Conservation (phyloP, 2,329 filamentous ascomycete species). For the Rutstroemia sp. region DNA sequence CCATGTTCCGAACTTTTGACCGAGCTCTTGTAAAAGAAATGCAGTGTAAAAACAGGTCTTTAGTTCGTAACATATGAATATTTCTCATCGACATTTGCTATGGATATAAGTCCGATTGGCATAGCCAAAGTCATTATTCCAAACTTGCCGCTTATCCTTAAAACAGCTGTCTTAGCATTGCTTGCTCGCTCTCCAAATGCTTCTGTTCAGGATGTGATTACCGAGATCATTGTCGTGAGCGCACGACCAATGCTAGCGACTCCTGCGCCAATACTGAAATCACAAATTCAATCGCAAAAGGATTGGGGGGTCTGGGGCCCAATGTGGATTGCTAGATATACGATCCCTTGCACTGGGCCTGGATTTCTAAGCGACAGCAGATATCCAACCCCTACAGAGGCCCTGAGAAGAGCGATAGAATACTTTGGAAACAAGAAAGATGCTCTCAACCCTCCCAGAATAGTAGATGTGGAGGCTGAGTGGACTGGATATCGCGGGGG, state of each 20-base stretch:
- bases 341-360: slow-evolving; percentile 50
- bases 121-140: slow-evolving; percentile 33
- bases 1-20: too few species aligned
- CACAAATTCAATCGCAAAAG: slow-evolving; percentile 55
- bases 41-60: neutral
- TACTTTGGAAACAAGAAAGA: slow-evolving; percentile 34
- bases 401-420: slow-evolving; percentile 50
- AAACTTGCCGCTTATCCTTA: slow-evolving; percentile 54
- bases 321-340: slow-evolving; percentile 73
- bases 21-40: too few species aligned
- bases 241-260: slow-evolving; percentile 56
- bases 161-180: slow-evolving; percentile 54
- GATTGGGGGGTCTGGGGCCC: slow-evolving; percentile 67
- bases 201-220: slow-evolving; percentile 71
- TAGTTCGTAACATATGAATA: neutral
- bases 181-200: slow-evolving; percentile 63
- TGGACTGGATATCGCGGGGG: slow-evolving; percentile 64
- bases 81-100: neutral
- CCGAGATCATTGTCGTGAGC: slow-evolving; percentile 63
- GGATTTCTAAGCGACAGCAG: slow-evolving; percentile 20
- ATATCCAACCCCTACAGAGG: slow-evolving; percentile 42
- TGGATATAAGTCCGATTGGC: slow-evolving; percentile 19
- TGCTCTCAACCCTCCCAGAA: slow-evolving; percentile 41
- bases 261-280: slow-evolving; percentile 42
- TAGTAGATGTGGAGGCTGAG: slow-evolving; percentile 57